Conservation (phyloP, 495 filamentous ascomycete species). For the Tuber aestivum region DNA sequence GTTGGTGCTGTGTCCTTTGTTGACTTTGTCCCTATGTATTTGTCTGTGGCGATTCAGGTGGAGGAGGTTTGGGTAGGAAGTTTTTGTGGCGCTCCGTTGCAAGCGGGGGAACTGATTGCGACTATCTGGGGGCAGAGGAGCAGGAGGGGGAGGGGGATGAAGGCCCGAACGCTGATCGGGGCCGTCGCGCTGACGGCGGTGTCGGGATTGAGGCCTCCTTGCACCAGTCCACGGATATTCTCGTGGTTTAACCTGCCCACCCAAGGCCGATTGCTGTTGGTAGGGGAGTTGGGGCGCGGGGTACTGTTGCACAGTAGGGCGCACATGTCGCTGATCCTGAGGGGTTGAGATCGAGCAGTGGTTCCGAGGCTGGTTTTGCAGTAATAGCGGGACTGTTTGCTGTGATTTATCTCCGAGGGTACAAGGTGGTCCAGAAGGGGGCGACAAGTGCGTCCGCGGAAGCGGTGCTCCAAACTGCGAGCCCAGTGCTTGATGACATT, state of each 20-base stretch:
- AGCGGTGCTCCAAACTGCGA: background rate
- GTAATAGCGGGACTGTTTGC: background rate
- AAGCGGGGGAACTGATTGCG: conserved; percentile 37
- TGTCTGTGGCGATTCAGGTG: conserved; percentile 8
- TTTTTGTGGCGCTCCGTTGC: conserved; percentile 24
- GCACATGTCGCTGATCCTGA: conserved; percentile 26
- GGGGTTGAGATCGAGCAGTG: conserved; percentile 7
- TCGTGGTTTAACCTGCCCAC: background rate
- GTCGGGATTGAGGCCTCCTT: background rate
- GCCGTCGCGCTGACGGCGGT: background rate
- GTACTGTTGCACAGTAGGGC: conserved; percentile 8
- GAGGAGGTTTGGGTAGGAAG: conserved; percentile 9
- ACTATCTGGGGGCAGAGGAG: conserved; percentile 3
- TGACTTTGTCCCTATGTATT: conserved; percentile 20
- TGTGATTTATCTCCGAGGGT: background rate
- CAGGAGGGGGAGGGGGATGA: conserved; percentile 6
- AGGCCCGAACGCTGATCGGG: conserved; percentile 1
- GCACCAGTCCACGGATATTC: conserved; percentile 7
- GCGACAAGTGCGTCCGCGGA: background rate
- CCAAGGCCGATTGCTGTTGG: conserved; percentile 3
- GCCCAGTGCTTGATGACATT: background rate
- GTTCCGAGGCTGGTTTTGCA: conserved; percentile 13
- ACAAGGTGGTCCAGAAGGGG: background rate
- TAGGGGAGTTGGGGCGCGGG: background rate
- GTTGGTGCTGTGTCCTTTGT: conserved; percentile 30